Conservation (phyloP, 495 filamentous ascomycete species). For the Symbiotaphrina buchneri region DNA sequence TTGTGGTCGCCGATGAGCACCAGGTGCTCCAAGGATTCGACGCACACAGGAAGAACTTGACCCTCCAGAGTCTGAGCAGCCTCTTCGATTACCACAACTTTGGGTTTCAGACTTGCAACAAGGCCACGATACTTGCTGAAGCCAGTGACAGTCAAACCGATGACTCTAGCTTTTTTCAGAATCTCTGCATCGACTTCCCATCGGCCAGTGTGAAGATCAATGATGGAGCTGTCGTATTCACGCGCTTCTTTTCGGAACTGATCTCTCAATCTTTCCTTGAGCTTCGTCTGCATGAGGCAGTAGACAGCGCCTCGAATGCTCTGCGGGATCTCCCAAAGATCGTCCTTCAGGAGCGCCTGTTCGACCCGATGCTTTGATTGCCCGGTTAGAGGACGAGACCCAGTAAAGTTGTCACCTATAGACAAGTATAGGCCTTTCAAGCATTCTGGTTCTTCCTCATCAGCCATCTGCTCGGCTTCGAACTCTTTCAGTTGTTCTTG, state of each 20-base stretch:
- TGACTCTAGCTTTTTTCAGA: conserved; percentile 28
- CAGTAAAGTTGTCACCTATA: conserved; percentile 11
- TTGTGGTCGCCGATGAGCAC: conserved; percentile 60
- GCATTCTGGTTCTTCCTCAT: conserved; percentile 28
- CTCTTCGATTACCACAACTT: conserved; percentile 48
- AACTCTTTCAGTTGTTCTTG: conserved; percentile 40
- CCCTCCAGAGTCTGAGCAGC: conserved; percentile 54
- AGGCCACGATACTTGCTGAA: conserved; percentile 71
- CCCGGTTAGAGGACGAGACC: conserved; percentile 14
- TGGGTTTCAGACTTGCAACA: conserved; percentile 45
- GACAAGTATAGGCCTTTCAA: conserved; percentile 24
- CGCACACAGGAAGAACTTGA: conserved; percentile 35
- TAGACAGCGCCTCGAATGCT: conserved; percentile 34
- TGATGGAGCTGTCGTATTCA: conserved; percentile 18
- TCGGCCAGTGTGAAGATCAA: conserved; percentile 23
- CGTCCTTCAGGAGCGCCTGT: conserved; percentile 13
- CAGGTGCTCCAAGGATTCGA: conserved; percentile 46
- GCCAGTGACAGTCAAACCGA: conserved; percentile 66
- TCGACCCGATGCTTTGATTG: conserved; percentile 12
- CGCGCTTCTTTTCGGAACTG: conserved; percentile 19
- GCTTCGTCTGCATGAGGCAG: conserved; percentile 22
- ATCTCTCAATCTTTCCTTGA: conserved; percentile 18
- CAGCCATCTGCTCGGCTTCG: conserved; percentile 27
- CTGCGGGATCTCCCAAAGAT: conserved; percentile 34
- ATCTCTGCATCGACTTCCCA: conserved; percentile 30